A percentile compares a stretch with the other conserved stretches of the same genome.
phyloP scores from a whole-genome alignment of 768 basidiomycete species.

The Amanita pallidorosea region DNA sequence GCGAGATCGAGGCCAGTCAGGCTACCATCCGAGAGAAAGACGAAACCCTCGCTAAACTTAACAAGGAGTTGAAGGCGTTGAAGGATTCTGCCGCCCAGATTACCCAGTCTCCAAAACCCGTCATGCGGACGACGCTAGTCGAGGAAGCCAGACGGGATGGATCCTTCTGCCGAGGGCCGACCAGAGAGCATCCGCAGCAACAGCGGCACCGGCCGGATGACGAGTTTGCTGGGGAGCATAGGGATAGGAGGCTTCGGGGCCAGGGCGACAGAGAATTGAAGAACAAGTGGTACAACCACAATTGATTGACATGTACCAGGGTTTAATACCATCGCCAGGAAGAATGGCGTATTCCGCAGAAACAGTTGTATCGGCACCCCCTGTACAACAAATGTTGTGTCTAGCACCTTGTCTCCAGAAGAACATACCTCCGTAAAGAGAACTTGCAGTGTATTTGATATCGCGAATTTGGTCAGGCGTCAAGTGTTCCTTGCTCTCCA shows the following conservation, averaged over 20 bases:
- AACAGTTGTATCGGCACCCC: conserved; percentile 35
- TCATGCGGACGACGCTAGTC: not conserved
- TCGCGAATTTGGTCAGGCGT: conserved; percentile 23
- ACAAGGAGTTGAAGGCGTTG: not conserved
- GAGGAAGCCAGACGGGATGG: not conserved
- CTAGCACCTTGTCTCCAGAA: not conserved
- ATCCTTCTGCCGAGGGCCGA: not conserved
- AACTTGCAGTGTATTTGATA: conserved; percentile 28
- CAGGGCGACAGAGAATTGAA: conserved; percentile 4
- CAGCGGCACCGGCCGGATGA: not conserved
- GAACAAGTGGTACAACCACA: not conserved
- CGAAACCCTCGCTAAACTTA: not conserved
- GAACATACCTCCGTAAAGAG: conserved; percentile 25
- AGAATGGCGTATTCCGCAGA: conserved; percentile 27
- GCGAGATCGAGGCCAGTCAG: not conserved
- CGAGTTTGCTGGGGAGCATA: not conserved
- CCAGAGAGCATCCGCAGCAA: conserved; percentile 2
- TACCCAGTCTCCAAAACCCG: not conserved
- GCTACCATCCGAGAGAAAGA: conserved; percentile 1
- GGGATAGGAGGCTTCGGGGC: not conserved
- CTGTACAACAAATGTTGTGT: conserved; percentile 11
- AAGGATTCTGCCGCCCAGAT: not conserved
- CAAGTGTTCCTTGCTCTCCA: conserved; percentile 24
- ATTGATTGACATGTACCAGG: not conserved
- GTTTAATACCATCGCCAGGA: not conserved